Evolutionary conservation across 805 yeast species (phyloP).

Genomic region (Komagataella phaffii): DNA sequence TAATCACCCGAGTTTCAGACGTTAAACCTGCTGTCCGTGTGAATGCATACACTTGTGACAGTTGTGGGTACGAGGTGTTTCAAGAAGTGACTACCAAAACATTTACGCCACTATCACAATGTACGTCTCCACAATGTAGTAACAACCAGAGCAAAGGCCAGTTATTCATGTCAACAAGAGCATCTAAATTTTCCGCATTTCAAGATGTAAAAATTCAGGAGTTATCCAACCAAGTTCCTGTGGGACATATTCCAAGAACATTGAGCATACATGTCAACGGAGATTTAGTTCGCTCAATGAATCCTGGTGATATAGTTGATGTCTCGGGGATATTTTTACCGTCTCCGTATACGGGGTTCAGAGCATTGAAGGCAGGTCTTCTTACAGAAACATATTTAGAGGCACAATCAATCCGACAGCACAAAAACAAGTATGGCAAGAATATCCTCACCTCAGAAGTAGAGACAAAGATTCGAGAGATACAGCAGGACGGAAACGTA

Average conservation of each 20-base stretch:
- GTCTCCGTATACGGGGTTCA: constrained; percentile 89
- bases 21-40: constrained; percentile 88
- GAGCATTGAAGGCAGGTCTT: constrained; percentile 84
- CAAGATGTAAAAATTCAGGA: constrained; percentile 95
- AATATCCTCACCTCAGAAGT: constrained; percentile 44
- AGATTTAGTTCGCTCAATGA: constrained; percentile 69
- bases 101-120: constrained; percentile 79
- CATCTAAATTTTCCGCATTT: constrained; percentile 88
- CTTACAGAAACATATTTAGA: constrained; percentile 89
- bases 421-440: constrained; percentile 74
- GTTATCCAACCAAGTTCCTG: constrained; percentile 91
- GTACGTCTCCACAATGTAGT: constrained; percentile 70
- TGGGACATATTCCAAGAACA: constrained; percentile 92
- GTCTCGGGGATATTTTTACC: constrained; percentile 89
- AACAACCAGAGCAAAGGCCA: constrained; percentile 79
- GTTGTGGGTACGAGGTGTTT: constrained; percentile 92
- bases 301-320: constrained; percentile 94
- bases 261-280: constrained; percentile 86
- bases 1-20: constrained; percentile 89
- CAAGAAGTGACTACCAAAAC: constrained; percentile 83
- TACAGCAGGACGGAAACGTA: constrained; percentile 51
- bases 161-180: constrained; percentile 84
- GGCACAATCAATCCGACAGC: constrained; percentile 76
- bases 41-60: constrained; percentile 93
- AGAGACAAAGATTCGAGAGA: constrained; percentile 36